A percentile compares a stretch with the other conserved stretches of the same genome.
These are phyloP conservation scores for Colletotrichum tropicale DNA, from an alignment of 2,329 filamentous ascomycete genomes.

Conservation along the genomic window DNA sequence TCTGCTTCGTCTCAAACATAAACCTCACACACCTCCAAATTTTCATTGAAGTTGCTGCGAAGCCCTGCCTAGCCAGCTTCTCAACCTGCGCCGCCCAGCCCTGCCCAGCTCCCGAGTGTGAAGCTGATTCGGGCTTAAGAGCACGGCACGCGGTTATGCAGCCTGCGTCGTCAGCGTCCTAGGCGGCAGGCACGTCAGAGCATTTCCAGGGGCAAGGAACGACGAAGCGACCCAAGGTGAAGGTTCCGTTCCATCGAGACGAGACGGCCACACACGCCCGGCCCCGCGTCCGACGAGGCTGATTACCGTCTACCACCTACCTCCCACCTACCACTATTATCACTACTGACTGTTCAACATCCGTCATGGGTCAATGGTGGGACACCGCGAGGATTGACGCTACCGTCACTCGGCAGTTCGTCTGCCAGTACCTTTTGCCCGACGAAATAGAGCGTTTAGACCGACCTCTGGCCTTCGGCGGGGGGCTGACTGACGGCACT, in stretches of 20 bases:
- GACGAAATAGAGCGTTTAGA: conserved; percentile 68
- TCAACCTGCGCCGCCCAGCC: not conserved
- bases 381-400: conserved; percentile 71
- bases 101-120: not conserved
- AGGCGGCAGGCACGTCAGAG: conserved; percentile 11
- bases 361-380: conserved; percentile 61
- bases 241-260: not conserved
- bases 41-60: not conserved
- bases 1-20: conserved; percentile 16
- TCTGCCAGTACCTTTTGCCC: conserved; percentile 67
- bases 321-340: not conserved
- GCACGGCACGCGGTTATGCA: conserved; percentile 11
- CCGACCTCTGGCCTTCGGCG: conserved; percentile 68
- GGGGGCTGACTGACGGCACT: conserved; percentile 71
- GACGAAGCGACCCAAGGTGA: not conserved
- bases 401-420: conserved; percentile 71
- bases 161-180: conserved; percentile 2
- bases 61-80: not conserved
- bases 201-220: not conserved
- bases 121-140: not conserved
- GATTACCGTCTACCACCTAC: not conserved
- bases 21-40: conserved; percentile 5
- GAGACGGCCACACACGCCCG: not conserved
- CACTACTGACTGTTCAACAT: not conserved
- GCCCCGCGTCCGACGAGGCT: not conserved